Evolutionary conservation across 441 rosid species (phyloP).

Genomic region (Gossypium lobatum): DNA sequence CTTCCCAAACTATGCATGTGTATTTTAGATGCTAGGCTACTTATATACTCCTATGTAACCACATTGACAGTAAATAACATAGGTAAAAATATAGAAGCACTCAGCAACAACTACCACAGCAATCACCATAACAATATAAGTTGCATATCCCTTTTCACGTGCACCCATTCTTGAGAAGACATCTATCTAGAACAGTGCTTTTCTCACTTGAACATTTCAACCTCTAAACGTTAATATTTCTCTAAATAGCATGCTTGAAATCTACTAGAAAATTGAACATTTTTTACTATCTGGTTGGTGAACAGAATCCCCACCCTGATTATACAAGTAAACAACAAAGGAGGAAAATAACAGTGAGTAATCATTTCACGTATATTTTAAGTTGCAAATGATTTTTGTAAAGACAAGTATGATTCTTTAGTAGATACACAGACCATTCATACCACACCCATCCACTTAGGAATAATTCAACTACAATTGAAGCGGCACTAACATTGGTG

Average conservation of each 20-base stretch:
- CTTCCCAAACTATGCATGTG: background rate
- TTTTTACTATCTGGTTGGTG: background rate
- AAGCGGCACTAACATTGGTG: background rate
- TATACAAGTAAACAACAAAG: background rate
- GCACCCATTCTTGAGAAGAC: background rate
- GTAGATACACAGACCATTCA: background rate
- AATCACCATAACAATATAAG: background rate
- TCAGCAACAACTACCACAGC: background rate
- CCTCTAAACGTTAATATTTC: background rate
- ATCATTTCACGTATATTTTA: background rate
- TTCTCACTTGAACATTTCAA: slow-evolving; percentile 1
- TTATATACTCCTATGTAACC: background rate
- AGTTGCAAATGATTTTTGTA: background rate
- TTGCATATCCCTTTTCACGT: background rate
- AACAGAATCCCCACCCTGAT: background rate
- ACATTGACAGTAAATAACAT: background rate
- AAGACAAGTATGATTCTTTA: background rate
- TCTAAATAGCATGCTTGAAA: background rate
- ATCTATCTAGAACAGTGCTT: background rate
- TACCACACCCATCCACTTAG: background rate
- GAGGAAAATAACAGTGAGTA: background rate
- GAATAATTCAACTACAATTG: background rate
- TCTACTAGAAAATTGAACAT: background rate
- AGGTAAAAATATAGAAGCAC: background rate
- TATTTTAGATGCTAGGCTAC: background rate